These are phyloP conservation scores for Durio zibethinus DNA, from an alignment of 345 rosid genomes.

Conservation along the genomic window DNA sequence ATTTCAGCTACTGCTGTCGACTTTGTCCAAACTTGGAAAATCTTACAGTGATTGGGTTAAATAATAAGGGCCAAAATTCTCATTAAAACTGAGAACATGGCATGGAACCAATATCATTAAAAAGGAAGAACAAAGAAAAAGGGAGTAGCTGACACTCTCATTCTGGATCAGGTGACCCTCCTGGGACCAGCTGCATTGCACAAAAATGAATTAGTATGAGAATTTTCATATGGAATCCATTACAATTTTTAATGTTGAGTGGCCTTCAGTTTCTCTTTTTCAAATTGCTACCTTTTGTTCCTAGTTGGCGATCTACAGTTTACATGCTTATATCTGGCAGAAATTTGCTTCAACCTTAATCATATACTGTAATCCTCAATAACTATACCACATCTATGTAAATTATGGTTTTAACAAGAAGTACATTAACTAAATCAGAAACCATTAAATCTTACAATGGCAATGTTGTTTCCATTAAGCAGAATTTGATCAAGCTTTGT, in stretches of 20 bases:
- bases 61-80: neutral
- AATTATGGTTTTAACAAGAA: neutral
- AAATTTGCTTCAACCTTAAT: neutral
- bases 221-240: neutral
- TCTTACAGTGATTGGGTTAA: neutral
- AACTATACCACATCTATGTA: neutral
- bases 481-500: conserved; percentile 96
- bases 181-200: conserved; percentile 83
- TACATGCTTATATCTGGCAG: neutral
- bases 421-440: neutral
- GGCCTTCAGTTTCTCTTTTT: neutral
- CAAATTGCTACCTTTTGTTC: neutral
- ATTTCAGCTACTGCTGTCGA: neutral
- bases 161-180: conserved; percentile 74
- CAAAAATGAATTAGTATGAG: conserved; percentile 18
- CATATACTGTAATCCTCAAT: neutral
- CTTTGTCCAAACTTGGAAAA: neutral
- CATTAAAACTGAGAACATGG: neutral
- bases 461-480: conserved; percentile 93
- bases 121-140: neutral
- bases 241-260: neutral
- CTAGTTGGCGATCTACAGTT: neutral
- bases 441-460: conserved; percentile 57
- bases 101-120: neutral
- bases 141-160: neutral